These are phyloP conservation scores for Starmerella cellae DNA, from an alignment of 805 yeast species.

Conservation along the genomic window DNA sequence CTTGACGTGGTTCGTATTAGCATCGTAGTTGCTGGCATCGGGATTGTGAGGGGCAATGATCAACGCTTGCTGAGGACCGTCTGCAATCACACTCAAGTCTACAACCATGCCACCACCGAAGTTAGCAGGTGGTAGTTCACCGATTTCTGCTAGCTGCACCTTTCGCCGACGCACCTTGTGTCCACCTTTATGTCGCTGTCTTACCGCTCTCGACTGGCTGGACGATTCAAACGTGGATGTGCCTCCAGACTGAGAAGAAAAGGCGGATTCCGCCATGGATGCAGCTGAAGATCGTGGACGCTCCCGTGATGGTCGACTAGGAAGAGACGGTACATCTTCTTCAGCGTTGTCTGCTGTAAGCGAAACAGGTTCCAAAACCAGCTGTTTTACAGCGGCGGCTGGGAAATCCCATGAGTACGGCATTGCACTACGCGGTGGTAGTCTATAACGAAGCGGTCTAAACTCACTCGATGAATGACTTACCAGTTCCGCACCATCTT, in stretches of 20 bases:
- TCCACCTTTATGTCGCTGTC: neutral
- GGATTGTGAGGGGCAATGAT: slow-evolving; percentile 75
- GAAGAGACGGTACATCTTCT: neutral
- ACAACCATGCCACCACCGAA: slow-evolving; percentile 41
- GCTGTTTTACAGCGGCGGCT: slow-evolving; percentile 70
- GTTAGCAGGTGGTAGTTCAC: slow-evolving; percentile 76
- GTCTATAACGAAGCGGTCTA: slow-evolving; percentile 63
- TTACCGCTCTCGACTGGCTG: neutral
- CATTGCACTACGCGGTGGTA: slow-evolving; percentile 89
- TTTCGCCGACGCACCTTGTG: slow-evolving; percentile 33
- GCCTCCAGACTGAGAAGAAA: neutral
- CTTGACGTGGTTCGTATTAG: slow-evolving; percentile 10
- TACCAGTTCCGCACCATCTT: slow-evolving; percentile 42
- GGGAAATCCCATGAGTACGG: slow-evolving; percentile 98
- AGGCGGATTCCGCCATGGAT: neutral
- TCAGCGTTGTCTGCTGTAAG: slow-evolving; percentile 20
- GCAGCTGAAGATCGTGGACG: neutral
- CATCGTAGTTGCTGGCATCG: slow-evolving; percentile 53
- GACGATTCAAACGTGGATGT: neutral
- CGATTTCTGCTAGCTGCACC: slow-evolving; percentile 83
- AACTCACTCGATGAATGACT: slow-evolving; percentile 36
- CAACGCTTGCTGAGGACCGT: slow-evolving; percentile 85
- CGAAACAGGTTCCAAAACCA: slow-evolving; percentile 54
- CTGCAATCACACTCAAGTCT: slow-evolving; percentile 86
- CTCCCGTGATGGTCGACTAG: neutral